phyloP scores from a whole-genome alignment of 768 basidiomycete species.

The Xerocomus potaroensis region DNA sequence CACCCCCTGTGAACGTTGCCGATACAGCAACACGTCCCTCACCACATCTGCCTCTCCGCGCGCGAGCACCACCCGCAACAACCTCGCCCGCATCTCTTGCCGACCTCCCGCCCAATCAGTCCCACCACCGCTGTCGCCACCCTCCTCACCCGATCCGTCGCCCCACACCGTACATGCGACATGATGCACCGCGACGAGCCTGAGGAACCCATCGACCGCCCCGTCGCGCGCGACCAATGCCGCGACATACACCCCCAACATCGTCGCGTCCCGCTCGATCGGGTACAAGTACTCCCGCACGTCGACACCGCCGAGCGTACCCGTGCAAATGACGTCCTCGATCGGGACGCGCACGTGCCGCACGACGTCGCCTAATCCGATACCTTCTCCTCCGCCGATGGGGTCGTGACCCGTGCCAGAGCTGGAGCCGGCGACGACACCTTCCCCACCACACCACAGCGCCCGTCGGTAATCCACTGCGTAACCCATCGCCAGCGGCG shows the following conservation, averaged over 20 bases:
- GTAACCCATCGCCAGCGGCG: slow-evolving; percentile 73
- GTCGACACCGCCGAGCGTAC: slow-evolving; percentile 21
- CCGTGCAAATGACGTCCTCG: slow-evolving; percentile 43
- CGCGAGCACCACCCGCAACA: slow-evolving; percentile 49
- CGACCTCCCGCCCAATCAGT: neutral
- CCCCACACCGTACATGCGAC: slow-evolving; percentile 72
- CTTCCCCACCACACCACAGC: slow-evolving; percentile 77
- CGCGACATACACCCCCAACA: slow-evolving; percentile 61
- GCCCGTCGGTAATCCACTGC: slow-evolving; percentile 78
- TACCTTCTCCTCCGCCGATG: neutral
- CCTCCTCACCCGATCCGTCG: slow-evolving; percentile 36
- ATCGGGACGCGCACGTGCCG: slow-evolving; percentile 52
- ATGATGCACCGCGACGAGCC: slow-evolving; percentile 73
- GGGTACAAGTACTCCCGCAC: slow-evolving; percentile 69
- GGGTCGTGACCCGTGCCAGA: no score
- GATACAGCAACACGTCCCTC: slow-evolving; percentile 54
- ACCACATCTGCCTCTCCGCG: slow-evolving; percentile 48
- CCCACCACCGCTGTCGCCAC: neutral
- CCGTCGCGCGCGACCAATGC: slow-evolving; percentile 36
- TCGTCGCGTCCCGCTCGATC: slow-evolving; percentile 54
- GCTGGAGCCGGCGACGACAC: slow-evolving; percentile 22
- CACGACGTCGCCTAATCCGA: slow-evolving; percentile 28
- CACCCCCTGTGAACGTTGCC: slow-evolving; percentile 37
- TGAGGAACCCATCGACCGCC: slow-evolving; percentile 52
- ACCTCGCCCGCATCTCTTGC: slow-evolving; percentile 30